Conservation (phyloP, 2,329 filamentous ascomycete genomes). For the Botrytis aclada region DNA sequence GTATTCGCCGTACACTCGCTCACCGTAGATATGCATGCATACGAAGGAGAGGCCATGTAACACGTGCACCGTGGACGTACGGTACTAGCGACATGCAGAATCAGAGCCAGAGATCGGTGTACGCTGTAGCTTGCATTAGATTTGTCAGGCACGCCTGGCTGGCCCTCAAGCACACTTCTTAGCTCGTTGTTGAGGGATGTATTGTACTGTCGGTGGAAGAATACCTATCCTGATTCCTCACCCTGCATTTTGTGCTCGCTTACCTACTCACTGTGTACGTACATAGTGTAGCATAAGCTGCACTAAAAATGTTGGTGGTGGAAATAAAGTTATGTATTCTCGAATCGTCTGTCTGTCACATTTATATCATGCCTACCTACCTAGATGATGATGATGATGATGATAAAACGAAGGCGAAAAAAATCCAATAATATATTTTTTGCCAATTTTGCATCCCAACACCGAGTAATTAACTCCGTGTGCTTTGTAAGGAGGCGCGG, state of each 20-base stretch:
- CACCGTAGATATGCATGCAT: neutral
- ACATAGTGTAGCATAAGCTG: neutral
- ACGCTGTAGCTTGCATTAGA: neutral
- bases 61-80: neutral
- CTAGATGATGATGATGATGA: too few species aligned
- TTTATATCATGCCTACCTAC: neutral
- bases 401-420: neutral
- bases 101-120: neutral
- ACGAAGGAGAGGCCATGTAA: neutral
- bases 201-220: too few species aligned
- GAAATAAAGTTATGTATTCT: slow-evolving; percentile 13
- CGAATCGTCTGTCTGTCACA: neutral
- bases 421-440: neutral
- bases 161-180: neutral
- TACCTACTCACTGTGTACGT: too few species aligned
- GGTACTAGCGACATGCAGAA: neutral
- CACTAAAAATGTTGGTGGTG: neutral
- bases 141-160: too few species aligned
- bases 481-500: neutral
- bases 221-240: too few species aligned
- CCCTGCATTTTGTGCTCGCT: slow-evolving; percentile 13
- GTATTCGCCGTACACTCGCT: neutral
- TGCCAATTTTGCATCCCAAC: neutral
- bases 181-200: too few species aligned
- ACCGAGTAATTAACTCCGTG: neutral